Conservation (phyloP, 257 asterid species). For the Solanum stenotomum region DNA sequence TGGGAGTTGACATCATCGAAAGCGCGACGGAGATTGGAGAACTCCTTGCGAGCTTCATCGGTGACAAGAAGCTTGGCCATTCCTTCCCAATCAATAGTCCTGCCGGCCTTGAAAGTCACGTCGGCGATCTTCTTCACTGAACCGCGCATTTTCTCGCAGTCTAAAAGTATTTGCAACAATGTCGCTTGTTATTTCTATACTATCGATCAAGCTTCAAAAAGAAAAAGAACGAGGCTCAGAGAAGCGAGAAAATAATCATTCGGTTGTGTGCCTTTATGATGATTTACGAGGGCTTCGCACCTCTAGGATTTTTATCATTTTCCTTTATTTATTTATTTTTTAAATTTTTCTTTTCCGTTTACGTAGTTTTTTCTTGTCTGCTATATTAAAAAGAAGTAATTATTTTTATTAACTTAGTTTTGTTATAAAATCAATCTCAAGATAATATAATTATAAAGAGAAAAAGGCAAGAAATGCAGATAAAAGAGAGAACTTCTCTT, state of each 20-base stretch:
- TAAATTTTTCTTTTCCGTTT: too few species aligned
- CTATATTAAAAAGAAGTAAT: too few species aligned
- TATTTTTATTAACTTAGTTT: too few species aligned
- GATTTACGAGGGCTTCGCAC: neutral
- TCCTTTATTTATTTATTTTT: too few species aligned
- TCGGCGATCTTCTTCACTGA: conserved; percentile 73
- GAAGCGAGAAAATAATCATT: neutral
- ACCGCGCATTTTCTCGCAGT: conserved; percentile 54
- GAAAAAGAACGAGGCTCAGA: neutral
- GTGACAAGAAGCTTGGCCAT: conserved; percentile 86
- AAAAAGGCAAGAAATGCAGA: too few species aligned
- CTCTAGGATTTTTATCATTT: neutral
- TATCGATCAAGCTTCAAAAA: neutral
- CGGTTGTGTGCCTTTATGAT: neutral
- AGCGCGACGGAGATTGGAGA: conserved; percentile 81
- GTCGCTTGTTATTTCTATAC: neutral
- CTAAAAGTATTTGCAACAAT: neutral
- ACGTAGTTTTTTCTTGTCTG: too few species aligned
- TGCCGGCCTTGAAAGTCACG: conserved; percentile 76
- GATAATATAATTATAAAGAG: too few species aligned
- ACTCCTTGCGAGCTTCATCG: conserved; percentile 95
- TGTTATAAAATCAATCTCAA: too few species aligned
- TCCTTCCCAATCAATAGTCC: conserved; percentile 85
- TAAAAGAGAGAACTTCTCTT: too few species aligned
- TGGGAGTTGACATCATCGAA: conserved; percentile 86